Base-by-base conservation (phyloP, 2,329 filamentous ascomycete genomes). In the Chrysosporium keratinophilum region DNA sequence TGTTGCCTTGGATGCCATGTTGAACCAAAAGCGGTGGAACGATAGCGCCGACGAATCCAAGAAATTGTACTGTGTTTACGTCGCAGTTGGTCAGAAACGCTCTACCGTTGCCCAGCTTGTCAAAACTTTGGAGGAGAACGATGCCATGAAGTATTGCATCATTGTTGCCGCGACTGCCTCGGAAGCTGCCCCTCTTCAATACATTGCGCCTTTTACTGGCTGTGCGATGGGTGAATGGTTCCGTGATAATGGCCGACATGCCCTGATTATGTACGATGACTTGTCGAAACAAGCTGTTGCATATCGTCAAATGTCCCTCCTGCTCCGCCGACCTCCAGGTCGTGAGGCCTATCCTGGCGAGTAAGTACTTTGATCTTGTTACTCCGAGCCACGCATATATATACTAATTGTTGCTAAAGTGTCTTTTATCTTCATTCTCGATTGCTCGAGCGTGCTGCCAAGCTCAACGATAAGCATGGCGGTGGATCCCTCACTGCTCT, bases 11-110 rank as follows among this genome's bases (percentile, higher is more conserved):
- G 93, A 98, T 74, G 84, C 91, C 74, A 97, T 98, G 66, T 85
- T 98, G 60, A 98, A 98, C 86, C 93, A 98, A 82, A 94, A 93
- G 84, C 83, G 91, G 71, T 97, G 91, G 91, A 98, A 98, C 84
- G 79, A 76, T 72, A 68, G 75, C 71, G 79, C 71, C 74, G 90
- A 96, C 72, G 93, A 98, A 83, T 77, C 74, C 72, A 91, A 96
- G 86, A 98, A 98, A 84, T 88, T 98, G 56, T 98, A 95, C 87
- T 97, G 91, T 74, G 80, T 98, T 77, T 98, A 98, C 83, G 93
- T 97, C 68, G 93, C 93, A 70, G 84, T 98, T 67, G 93, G 93
- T 70, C 93, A 98, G 84, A 98, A 98, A 85, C 89, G 93, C 75
- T 97, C 93, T 66, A 98, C 93, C 65, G 91, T 98, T 67, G 93